Base-by-base conservation (phyloP, 257 asterid species). In the Salvia hispanica region DNA sequence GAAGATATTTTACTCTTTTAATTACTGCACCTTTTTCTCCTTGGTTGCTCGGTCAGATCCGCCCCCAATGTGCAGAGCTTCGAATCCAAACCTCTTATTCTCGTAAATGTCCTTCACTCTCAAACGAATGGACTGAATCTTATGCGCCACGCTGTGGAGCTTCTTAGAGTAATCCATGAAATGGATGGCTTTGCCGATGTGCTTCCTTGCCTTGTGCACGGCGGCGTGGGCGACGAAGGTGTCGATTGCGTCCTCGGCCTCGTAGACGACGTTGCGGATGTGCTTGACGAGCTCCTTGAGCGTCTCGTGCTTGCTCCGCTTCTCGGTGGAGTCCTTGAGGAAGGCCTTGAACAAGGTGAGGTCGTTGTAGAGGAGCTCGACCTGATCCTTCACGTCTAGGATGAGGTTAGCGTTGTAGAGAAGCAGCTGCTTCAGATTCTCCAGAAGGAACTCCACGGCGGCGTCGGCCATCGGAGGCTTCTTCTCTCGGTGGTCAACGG, bases 191-290 rank as follows among this genome's bases (percentile, higher is more conserved):
- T 12, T 81, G 34, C 60, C 64, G 11, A 81, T 15, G 3, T 47
- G 56, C 72, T 36, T 53, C 16, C 86, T 64, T 2, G 84, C 79
- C 73, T 74, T 81, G 70, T 83, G 89, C 11, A 71, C 83, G 5
- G 85, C 82, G 10, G 82, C 83, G 13, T 81, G 80, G 25, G 84
- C 80, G 2, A 86, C 79, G 16, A 79, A 86, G 6, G 74, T 58
- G 60, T 84, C 93, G 25, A 83, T 77, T 7, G 84, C 84, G 46
- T 86, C 89, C 54, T 82, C 89, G 3, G 93, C 93, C 3, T 86
- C 84, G 61, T 76, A 80, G 0, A 79, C 89, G 10, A 80, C 77
- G 59, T 62, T 39, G 8, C 86, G 42, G 62, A 83, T 82, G 64
- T 81, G 86, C 46, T 77, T 80, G 21, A 79, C 85, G 25, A 83